Base-by-base conservation (phyloP, 2,329 filamentous ascomycete genomes). In the Metarhizium guizhouense region DNA sequence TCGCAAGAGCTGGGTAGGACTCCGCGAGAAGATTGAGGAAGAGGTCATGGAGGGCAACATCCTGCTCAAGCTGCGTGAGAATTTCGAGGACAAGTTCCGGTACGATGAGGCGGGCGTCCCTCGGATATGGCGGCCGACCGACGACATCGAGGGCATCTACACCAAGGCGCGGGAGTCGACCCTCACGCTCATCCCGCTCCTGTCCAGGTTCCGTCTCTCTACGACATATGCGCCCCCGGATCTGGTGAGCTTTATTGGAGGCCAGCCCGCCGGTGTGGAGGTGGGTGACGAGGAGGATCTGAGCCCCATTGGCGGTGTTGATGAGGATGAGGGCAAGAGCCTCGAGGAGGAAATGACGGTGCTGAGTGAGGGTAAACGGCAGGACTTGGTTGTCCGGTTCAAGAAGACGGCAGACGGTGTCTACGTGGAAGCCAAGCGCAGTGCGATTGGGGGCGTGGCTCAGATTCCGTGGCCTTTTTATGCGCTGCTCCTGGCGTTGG, bases 21-120 rank as follows among this genome's bases (percentile, higher is more conserved):
- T 99, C 58, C 83, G 90, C 49, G 86, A 90, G 57, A 94, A 90
- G 76, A 88, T 99, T 59, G 93, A 97, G 40, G 94, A 99, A 67
- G 94, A 99, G 72, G 90, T 96, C 67, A 95, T 95, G 85, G 94
- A 97, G 74, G 93, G 93, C 65, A 99, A 97, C 67, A 85, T 99
- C 54, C 76, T 97, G 38, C 79, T 97, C 63, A 99, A 99, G 76
- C 82, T 99, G 53, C 85, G 94, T 40, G 94, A 99, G 72, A 97
- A 96, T 75, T 99, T 99, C 63, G 94, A 99, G 73, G 94, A 99
- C 75, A 96, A 96, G 73, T 99, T 99, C 81, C 87, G 94, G 60
- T 99, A 99, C 65, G 94, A 99, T 65, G 92, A 96, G 57, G 85
- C 85, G 6, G 94, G 94, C 30, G 94, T 99, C 4, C 94, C 94